A percentile compares a stretch with the other conserved stretches of the same genome.
These are phyloP conservation scores for Penicillium pancosmium DNA, from an alignment of 495 filamentous ascomycete genomes.

Conservation along the genomic window DNA sequence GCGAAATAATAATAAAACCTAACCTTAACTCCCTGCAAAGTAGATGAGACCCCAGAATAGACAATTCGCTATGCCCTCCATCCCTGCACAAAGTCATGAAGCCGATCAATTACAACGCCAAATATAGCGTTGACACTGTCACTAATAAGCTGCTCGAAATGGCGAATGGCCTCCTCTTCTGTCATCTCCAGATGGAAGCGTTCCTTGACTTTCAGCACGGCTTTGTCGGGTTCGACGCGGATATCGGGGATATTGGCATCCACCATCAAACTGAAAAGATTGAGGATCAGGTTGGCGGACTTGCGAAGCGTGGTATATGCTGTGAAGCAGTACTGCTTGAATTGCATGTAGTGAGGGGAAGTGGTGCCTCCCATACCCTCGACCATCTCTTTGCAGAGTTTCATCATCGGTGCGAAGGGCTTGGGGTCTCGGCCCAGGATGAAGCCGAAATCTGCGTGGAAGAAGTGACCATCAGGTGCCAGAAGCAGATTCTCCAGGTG, in stretches of 20 bases:
- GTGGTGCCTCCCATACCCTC: slow-evolving; percentile 92
- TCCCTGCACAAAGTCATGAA: slow-evolving; percentile 92
- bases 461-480: slow-evolving; percentile 88
- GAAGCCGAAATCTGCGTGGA: slow-evolving; percentile 98
- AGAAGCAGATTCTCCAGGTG: slow-evolving; percentile 96
- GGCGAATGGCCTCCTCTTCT: slow-evolving; percentile 89
- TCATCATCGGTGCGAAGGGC: slow-evolving; percentile 95
- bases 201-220: slow-evolving; percentile 91
- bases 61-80: slow-evolving; percentile 63
- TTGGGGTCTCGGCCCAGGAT: slow-evolving; percentile 98
- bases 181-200: slow-evolving; percentile 89
- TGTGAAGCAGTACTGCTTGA: slow-evolving; percentile 94
- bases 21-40: background rate
- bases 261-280: slow-evolving; percentile 94
- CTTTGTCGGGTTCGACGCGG: slow-evolving; percentile 86
- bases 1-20: background rate
- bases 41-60: background rate
- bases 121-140: slow-evolving; percentile 86
- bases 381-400: slow-evolving; percentile 96
- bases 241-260: slow-evolving; percentile 97
- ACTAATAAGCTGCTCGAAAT: slow-evolving; percentile 84
- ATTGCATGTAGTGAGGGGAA: slow-evolving; percentile 78
- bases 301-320: slow-evolving; percentile 92
- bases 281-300: slow-evolving; percentile 87
- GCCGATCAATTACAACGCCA: slow-evolving; percentile 89